phyloP scores from a whole-genome alignment of 192 early-diverging fungal genomes.

The Linnemannia hyalina region DNA sequence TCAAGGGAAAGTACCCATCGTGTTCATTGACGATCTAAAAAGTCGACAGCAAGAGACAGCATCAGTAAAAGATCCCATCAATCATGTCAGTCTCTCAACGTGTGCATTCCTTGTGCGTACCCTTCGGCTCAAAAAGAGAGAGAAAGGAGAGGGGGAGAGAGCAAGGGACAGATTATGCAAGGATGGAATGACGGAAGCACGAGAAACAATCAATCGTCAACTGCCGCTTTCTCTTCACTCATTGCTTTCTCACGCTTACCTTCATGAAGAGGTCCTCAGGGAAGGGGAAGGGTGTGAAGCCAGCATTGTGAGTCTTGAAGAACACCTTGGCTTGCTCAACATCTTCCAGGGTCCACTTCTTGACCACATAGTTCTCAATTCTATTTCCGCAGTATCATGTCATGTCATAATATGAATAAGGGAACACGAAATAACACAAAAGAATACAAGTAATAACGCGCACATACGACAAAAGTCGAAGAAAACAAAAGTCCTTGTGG shows the following conservation, averaged over 20 bases:
- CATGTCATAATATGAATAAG: not conserved
- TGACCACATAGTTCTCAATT: constrained; percentile 79
- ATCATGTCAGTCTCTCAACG: not conserved
- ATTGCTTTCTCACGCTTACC: constrained; percentile 38
- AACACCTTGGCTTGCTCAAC: constrained; percentile 76
- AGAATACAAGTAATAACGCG: not conserved
- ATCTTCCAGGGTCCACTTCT: constrained; percentile 77
- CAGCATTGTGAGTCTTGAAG: constrained; percentile 82
- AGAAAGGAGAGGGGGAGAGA: not conserved
- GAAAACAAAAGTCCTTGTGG: not conserved
- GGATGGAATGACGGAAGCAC: not conserved
- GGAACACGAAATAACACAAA: constrained; percentile 1
- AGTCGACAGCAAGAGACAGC: not conserved
- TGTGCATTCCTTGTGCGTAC: not conserved
- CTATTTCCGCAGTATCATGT: constrained; percentile 19
- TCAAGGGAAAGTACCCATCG: constrained; percentile 89
- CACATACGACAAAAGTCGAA: not conserved
- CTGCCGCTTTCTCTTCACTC: not conserved
- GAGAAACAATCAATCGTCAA: not conserved
- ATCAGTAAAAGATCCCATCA: not conserved
- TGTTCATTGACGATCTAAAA: constrained; percentile 80
- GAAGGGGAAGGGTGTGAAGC: constrained; percentile 76
- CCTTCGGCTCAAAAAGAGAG: not conserved
- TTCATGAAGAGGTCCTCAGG: constrained; percentile 83
- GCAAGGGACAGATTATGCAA: not conserved